A percentile compares a stretch with the other conserved stretches of the same genome.
These are phyloP conservation scores for Arachnomyces sp. DNA, from an alignment of 2,329 filamentous ascomycete species.

Conservation along the genomic window DNA sequence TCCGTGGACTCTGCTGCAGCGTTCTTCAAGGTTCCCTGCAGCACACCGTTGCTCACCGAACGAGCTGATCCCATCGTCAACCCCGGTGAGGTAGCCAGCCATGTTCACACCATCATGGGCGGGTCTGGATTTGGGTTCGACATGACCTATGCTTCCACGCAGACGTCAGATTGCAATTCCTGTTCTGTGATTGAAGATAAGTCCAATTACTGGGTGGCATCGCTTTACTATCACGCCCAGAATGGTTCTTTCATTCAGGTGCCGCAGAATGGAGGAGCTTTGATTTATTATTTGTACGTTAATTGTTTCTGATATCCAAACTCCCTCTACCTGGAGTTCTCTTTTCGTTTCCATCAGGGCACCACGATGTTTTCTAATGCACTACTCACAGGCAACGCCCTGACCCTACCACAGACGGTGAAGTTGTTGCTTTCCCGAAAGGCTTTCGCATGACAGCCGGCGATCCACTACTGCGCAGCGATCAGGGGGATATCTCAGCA, in stretches of 20 bases:
- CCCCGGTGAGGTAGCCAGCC: conserved; percentile 39
- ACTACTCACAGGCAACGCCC: no score
- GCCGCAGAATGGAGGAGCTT: conserved; percentile 25
- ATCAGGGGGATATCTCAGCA: conserved; percentile 37
- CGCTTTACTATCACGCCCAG: conserved; percentile 40
- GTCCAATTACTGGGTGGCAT: conserved; percentile 44
- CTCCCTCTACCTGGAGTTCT: no score
- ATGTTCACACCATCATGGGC: conserved; percentile 43
- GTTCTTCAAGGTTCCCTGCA: no score
- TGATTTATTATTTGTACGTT: no score
- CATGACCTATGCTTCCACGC: conserved; percentile 36
- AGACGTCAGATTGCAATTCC: conserved; percentile 25
- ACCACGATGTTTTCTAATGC: no score
- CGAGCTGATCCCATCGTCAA: conserved; percentile 42
- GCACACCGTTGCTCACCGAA: conserved; percentile 28
- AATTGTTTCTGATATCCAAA: no score
- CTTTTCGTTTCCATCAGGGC: no score
- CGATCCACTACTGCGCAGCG: conserved; percentile 47
- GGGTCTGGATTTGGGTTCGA: conserved; percentile 41
- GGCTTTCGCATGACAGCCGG: conserved; percentile 67
- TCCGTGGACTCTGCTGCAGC: no score
- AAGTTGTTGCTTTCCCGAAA: conserved; percentile 61
- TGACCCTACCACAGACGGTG: conserved; percentile 38
- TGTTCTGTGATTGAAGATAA: conserved; percentile 40
- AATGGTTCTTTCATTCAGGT: conserved; percentile 40